phyloP scores from a whole-genome alignment of 345 rosid genomes.

The Triadica sebifera region DNA sequence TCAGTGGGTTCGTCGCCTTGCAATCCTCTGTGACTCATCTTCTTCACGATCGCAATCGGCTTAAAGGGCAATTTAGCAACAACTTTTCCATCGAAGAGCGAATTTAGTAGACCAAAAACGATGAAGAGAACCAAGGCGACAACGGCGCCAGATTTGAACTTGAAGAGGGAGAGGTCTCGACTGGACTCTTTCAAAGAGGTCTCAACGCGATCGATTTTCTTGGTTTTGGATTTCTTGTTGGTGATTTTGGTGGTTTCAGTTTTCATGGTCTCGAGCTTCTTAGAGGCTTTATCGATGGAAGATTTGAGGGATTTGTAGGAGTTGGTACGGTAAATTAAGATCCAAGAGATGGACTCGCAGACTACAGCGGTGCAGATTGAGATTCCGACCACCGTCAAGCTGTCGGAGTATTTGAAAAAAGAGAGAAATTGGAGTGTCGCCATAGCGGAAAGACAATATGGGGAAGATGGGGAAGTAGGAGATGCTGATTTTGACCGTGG shows the following conservation, averaged over 20 bases:
- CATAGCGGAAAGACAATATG: background rate
- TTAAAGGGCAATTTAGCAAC: slow-evolving; percentile 89
- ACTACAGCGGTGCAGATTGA: slow-evolving; percentile 88
- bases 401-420: slow-evolving; percentile 69
- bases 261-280: slow-evolving; percentile 92
- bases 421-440: slow-evolving; percentile 20
- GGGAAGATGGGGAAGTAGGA: background rate
- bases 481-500: too few relatives aligned
- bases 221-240: slow-evolving; percentile 75
- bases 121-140: slow-evolving; percentile 88
- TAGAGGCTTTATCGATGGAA: slow-evolving; percentile 92
- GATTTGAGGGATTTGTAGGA: slow-evolving; percentile 89
- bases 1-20: slow-evolving; percentile 82
- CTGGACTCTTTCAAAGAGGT: slow-evolving; percentile 86
- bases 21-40: slow-evolving; percentile 93
- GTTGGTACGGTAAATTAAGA: slow-evolving; percentile 91
- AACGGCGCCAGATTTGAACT: slow-evolving; percentile 99
- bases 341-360: slow-evolving; percentile 95
- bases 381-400: slow-evolving; percentile 82
- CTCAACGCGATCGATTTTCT: slow-evolving; percentile 97
- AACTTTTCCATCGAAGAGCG: slow-evolving; percentile 90
- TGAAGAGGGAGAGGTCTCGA: slow-evolving; percentile 93
- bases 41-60: slow-evolving; percentile 72
- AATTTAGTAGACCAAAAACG: slow-evolving; percentile 84
- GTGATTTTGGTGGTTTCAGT: slow-evolving; percentile 56